Evolutionary conservation across 371 early-diverging fungal genomes (phyloP), one percentile per base, ranked within the genome.

Genomic region (Mucor lusitanicus): DNA sequence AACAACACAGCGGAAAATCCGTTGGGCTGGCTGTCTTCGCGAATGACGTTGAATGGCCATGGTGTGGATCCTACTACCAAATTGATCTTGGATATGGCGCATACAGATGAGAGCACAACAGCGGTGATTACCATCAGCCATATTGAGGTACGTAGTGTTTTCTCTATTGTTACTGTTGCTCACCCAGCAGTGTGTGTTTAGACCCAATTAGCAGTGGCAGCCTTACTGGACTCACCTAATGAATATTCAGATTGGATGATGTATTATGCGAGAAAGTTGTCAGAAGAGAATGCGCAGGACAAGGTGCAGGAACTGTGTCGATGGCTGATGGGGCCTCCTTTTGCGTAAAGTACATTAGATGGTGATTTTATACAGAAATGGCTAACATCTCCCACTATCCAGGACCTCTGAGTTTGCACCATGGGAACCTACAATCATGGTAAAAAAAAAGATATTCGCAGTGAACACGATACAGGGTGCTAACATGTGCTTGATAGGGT

Each of bases 261-360:
- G 27, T 74, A 82, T 42, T 95, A 94, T 81, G 92, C 88, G 3
- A 81, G 84, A 56, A 84, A 85, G 46, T 72, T 95, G 32, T 83
- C 92, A 6, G 87, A 89, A 56, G 92, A 90, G 61, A 85, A 87
- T 55, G 82, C 85, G 13, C 79, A 85, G 35, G 74, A 78, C 0
- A 90, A 89, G 44, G 84, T 84, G 11, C 80, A 85, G 59, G 94
- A 92, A 67, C 68, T 95, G n/a, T 92, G 92, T 73, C 85, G 87
- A 67, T 87, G 86, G 70, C 67, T 93, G 33, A 71, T 85, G 17
- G 93, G 90, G 1, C 90, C 90, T 27, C 78, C 84, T 17, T 85
- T 79, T 33, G 64, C 71, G 87, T 85, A 79, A 78, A 68, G 27
- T 61, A 39, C n/a, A n/a, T n/a, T n/a, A n/a, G n/a, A n/a, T n/a